Conservation (phyloP, 208 protist species). For the Angomonas desouzai region DNA sequence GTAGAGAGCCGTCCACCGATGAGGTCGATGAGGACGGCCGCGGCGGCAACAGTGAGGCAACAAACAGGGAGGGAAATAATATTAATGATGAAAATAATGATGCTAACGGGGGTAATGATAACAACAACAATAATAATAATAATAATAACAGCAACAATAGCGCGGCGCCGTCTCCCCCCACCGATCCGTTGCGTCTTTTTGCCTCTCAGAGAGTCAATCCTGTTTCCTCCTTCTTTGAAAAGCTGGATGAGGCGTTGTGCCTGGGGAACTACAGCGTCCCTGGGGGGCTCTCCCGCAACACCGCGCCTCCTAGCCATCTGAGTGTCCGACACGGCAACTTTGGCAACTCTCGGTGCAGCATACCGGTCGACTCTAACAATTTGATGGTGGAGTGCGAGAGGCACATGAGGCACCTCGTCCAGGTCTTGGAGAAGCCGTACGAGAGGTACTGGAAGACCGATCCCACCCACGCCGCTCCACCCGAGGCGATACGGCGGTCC, state of each 20-base stretch:
- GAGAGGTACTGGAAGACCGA: not conserved
- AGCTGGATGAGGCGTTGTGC: not conserved
- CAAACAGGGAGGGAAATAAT: too few species aligned
- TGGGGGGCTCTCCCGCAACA: too few species aligned
- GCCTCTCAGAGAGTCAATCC: not conserved
- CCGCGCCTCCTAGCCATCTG: too few species aligned
- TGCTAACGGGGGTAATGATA: not conserved
- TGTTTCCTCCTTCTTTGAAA: slow-evolving; percentile 5
- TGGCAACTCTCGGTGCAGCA: too few species aligned
- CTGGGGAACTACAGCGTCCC: not conserved
- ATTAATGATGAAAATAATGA: not conserved
- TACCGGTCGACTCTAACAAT: not conserved
- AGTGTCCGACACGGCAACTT: too few species aligned
- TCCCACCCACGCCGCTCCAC: too few species aligned
- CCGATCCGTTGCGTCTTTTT: not conserved
- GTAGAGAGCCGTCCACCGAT: too few species aligned
- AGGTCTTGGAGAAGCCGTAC: not conserved
- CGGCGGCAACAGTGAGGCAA: too few species aligned
- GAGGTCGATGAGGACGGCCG: too few species aligned
- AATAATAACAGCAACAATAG: slow-evolving; percentile 9
- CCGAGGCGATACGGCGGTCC: not conserved
- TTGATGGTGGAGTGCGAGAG: not conserved
- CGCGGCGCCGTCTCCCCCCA: not conserved
- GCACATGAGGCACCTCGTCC: not conserved
- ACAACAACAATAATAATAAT: not conserved